These are phyloP conservation scores for Erigeron philadelphicus DNA, from an alignment of 140 eudicot species.

Conservation along the genomic window DNA sequence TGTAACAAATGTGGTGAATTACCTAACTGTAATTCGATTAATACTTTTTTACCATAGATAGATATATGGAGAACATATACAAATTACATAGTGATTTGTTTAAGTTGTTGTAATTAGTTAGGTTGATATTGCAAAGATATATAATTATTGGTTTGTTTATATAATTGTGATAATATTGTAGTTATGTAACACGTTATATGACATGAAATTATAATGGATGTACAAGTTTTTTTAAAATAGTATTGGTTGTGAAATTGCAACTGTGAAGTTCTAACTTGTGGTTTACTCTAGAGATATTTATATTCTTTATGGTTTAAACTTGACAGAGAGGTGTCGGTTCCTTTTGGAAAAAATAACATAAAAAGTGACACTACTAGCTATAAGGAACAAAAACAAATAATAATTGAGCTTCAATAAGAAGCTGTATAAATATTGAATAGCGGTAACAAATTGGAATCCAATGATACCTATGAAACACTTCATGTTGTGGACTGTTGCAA, in stretches of 20 bases:
- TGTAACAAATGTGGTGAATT: slow-evolving; percentile 47
- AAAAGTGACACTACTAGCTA: not conserved
- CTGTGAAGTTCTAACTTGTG: not conserved
- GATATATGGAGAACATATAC: not conserved
- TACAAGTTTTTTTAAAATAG: too few species aligned
- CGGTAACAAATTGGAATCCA: slow-evolving; percentile 19
- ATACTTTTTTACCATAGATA: slow-evolving; percentile 40
- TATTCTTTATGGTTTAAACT: slow-evolving; percentile 30
- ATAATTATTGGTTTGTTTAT: not conserved
- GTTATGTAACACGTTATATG: slow-evolving; percentile 5
- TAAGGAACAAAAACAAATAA: slow-evolving; percentile 8
- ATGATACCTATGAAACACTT: not conserved
- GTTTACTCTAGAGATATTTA: slow-evolving; percentile 4
- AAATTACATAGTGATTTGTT: too few species aligned
- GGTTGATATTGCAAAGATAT: slow-evolving; percentile 24
- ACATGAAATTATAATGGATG: not conserved
- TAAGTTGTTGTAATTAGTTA: slow-evolving; percentile 21
- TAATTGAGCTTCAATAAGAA: slow-evolving; percentile 34
- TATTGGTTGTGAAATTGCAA: not conserved
- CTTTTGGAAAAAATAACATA: slow-evolving; percentile 21
- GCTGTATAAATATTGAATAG: slow-evolving; percentile 10
- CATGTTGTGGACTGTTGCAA: too few species aligned
- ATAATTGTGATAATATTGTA: not conserved
- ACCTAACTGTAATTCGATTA: slow-evolving; percentile 15
- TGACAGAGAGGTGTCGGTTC: slow-evolving; percentile 13